These are phyloP conservation scores for Sanghuangporus baumii DNA, from an alignment of 1,284 basidiomycete species.

Conservation along the genomic window DNA sequence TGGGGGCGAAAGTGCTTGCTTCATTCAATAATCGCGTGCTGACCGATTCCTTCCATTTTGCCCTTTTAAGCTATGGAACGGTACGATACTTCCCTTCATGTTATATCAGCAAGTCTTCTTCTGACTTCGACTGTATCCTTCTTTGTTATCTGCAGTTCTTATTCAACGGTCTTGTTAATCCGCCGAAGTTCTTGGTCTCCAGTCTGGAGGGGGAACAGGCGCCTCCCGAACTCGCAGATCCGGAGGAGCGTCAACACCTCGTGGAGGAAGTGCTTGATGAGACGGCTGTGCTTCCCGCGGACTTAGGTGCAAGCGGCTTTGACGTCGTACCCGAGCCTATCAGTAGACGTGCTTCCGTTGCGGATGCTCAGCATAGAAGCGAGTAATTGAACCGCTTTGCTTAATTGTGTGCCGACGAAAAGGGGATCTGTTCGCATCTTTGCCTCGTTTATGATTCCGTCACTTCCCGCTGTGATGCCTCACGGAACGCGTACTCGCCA, in stretches of 20 bases:
- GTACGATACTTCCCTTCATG: conserved; percentile 18
- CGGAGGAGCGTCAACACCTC: conserved; percentile 43
- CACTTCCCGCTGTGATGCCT: background rate
- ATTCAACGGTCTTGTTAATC: conserved; percentile 69
- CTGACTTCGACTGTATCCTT: conserved; percentile 7
- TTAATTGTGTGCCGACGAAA: background rate
- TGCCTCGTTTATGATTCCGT: background rate
- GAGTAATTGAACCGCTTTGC: background rate
- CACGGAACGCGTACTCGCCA: background rate
- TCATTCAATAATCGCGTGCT: background rate
- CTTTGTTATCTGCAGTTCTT: conserved; percentile 46
- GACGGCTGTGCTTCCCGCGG: conserved; percentile 68
- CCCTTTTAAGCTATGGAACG: conserved; percentile 24
- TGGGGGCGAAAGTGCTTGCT: background rate
- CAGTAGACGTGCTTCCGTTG: background rate
- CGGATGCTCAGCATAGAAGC: conserved; percentile 7
- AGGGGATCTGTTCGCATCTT: background rate
- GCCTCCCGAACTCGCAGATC: conserved; percentile 34
- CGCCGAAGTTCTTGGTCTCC: conserved; percentile 52
- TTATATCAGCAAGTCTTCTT: background rate
- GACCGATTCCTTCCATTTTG: conserved; percentile 3
- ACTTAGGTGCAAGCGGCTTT: conserved; percentile 64
- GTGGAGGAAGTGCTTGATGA: conserved; percentile 51
- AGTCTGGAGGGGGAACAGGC: conserved; percentile 28
- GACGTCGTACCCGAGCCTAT: conserved; percentile 46